phyloP scores from a whole-genome alignment of 805 yeast genomes.

The Ogataea glucozyma region DNA sequence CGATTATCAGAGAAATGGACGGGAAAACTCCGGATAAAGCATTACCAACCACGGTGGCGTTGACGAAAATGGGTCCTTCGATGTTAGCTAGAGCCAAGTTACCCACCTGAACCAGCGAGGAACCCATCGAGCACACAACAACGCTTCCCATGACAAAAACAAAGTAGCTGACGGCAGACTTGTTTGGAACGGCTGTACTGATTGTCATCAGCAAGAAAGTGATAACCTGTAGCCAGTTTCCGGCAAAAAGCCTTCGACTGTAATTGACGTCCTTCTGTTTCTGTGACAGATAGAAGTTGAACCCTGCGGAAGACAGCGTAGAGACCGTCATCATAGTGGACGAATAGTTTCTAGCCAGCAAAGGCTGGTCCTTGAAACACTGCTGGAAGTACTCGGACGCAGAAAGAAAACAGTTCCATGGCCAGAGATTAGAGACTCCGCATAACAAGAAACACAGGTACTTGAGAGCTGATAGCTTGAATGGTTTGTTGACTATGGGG shows the following conservation, averaged over 20 bases:
- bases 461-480: constrained; percentile 29
- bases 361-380: constrained; percentile 53
- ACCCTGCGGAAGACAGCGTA: constrained; percentile 63
- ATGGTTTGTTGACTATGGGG: constrained; percentile 16
- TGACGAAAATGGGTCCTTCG: constrained; percentile 75
- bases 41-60: constrained; percentile 92
- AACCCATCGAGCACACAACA: constrained; percentile 66
- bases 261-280: constrained; percentile 64
- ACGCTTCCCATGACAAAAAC: constrained; percentile 61
- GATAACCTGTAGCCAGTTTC: constrained; percentile 56
- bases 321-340: constrained; percentile 88
- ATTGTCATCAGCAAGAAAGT: constrained; percentile 61
- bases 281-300: constrained; percentile 63
- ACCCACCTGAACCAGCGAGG: constrained; percentile 87
- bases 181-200: constrained; percentile 40
- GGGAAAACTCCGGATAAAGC: constrained; percentile 94
- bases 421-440: constrained; percentile 89
- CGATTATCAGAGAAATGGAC: constrained; percentile 61
- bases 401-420: constrained; percentile 90
- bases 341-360: constrained; percentile 59
- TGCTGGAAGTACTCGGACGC: constrained; percentile 80
- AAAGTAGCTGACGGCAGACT: constrained; percentile 46
- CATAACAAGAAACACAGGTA: constrained; percentile 64
- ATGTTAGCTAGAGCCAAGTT: constrained; percentile 83
- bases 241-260: constrained; percentile 55